Percentiles rank a stretch among this genome's conserved stretches.
Evolutionary conservation across 176 grass and related monocot species (phyloP).

Genomic region (Saccharum officinarum): DNA sequence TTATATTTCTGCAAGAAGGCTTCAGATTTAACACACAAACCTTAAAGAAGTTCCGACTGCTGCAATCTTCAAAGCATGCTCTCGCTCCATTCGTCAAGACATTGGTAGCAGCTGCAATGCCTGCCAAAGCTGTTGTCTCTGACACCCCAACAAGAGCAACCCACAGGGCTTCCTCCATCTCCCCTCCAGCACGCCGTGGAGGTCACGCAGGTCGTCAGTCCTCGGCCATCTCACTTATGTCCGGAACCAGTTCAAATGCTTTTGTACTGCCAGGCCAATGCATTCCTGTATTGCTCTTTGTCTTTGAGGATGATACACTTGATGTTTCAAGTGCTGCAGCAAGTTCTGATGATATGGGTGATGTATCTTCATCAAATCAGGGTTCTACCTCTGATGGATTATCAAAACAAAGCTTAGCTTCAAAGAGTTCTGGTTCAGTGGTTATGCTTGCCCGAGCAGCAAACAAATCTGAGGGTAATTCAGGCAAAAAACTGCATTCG

Average conservation of each 20-base stretch:
- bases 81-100: slow-evolving; percentile 63
- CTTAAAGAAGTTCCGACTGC: slow-evolving; percentile 74
- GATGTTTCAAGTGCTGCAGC: slow-evolving; percentile 46
- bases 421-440: slow-evolving; percentile 57
- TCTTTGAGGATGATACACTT: slow-evolving; percentile 61
- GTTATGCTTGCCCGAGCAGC: slow-evolving; percentile 54
- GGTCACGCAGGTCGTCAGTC: slow-evolving; percentile 45
- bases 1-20: slow-evolving; percentile 90
- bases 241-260: slow-evolving; percentile 52
- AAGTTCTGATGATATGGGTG: slow-evolving; percentile 58
- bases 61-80: slow-evolving; percentile 90
- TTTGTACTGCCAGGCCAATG: slow-evolving; percentile 67
- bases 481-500: slow-evolving; percentile 66
- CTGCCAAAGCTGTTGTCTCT: slow-evolving; percentile 38
- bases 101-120: slow-evolving; percentile 43
- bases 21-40: slow-evolving; percentile 62
- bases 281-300: slow-evolving; percentile 87
- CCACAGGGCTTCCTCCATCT: slow-evolving; percentile 52
- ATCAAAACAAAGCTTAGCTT: slow-evolving; percentile 40
- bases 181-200: slow-evolving; percentile 53
- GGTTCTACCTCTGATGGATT: slow-evolving; percentile 39
- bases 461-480: slow-evolving; percentile 57
- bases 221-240: slow-evolving; percentile 73
- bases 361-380: slow-evolving; percentile 49
- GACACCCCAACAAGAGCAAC: slow-evolving; percentile 36